A percentile compares a stretch with the other conserved stretches of the same genome.
Conservation (phyloP, 495 filamentous ascomycete genomes). For the Tuber indicum region DNA sequence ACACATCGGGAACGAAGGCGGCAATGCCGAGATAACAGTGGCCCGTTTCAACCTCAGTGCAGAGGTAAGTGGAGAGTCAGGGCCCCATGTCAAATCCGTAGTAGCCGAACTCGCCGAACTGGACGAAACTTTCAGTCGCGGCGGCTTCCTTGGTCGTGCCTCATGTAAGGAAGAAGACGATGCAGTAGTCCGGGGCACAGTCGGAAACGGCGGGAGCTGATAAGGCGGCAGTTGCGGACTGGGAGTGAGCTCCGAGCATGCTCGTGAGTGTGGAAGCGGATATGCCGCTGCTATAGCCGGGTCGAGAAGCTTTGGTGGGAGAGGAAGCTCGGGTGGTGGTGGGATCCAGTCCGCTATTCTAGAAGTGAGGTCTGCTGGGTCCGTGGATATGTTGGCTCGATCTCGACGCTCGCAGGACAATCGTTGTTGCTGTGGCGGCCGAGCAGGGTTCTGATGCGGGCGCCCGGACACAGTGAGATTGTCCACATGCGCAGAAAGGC, state of each 20-base stretch:
- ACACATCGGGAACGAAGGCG: neutral
- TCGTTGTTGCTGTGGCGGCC: neutral
- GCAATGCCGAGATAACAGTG: neutral
- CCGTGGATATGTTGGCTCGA: neutral
- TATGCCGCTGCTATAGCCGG: neutral
- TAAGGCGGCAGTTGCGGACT: neutral
- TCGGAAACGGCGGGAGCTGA: neutral
- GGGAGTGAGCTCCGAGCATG: neutral
- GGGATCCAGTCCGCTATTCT: neutral
- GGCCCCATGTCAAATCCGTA: neutral
- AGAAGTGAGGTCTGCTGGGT: neutral
- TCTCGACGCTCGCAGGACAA: neutral
- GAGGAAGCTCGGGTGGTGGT: neutral
- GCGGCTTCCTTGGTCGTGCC: neutral
- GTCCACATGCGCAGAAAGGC: neutral
- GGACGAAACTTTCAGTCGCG: neutral
- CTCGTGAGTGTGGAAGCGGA: neutral
- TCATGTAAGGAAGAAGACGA: neutral
- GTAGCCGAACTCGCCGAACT: neutral
- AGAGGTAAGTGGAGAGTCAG: neutral
- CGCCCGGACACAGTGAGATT: neutral
- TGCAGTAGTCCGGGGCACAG: neutral
- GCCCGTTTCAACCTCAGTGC: neutral
- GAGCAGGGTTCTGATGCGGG: neutral
- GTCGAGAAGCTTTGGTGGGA: neutral